Base-by-base conservation (phyloP, 2,329 filamentous ascomycete genomes). In the Teratosphaeria epicoccoides region DNA sequence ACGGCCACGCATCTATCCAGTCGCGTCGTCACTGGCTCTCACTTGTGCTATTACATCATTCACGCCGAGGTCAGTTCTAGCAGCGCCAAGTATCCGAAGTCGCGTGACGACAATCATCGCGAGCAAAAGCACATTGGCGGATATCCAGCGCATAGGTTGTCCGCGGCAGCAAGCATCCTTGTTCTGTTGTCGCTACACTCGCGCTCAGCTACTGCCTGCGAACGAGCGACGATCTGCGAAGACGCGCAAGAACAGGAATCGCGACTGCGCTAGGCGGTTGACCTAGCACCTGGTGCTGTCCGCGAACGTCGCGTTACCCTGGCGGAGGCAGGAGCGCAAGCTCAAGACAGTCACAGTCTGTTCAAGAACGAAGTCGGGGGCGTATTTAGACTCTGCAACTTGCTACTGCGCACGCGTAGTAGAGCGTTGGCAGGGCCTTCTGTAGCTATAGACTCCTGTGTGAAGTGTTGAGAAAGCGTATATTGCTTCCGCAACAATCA, bases 391-490 rank as follows among this genome's bases (percentile, higher is more conserved):
- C 33, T 40, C 33, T 40, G 33, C 33, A 40, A 40, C 33, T 40
- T 40, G 33, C 33, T 40, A 40, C 33, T 40, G 33, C 33, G 33
- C 33, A 40, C 33, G 33, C n/a, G 33, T 40, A 40, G 33, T 20
- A 40, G 33, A 40, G 33, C 33, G 33, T 40, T 40, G 33, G n/a
- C 33, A 40, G 33, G n/a, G 33, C 33, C 33, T 40, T 40, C 33
- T 40, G 33, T 40, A 47, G 24, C 46, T 29, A 33, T 47, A 47
- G 46, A 47, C 46, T 40, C 33, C 46, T 26, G 24, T 33, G 46
- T 47, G 46, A 47, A 47, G 46, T 47, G 46, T 33, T 47, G 46
- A 47, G 26, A 11, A 40, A 40, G 46, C 46, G 26, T 47, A 12
- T 47, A 20, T 47, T 47, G 24, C 33, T 47, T 47, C 17, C 26